phyloP scores from a whole-genome alignment of 2,329 filamentous ascomycete species.

The Xylaria sp. region DNA sequence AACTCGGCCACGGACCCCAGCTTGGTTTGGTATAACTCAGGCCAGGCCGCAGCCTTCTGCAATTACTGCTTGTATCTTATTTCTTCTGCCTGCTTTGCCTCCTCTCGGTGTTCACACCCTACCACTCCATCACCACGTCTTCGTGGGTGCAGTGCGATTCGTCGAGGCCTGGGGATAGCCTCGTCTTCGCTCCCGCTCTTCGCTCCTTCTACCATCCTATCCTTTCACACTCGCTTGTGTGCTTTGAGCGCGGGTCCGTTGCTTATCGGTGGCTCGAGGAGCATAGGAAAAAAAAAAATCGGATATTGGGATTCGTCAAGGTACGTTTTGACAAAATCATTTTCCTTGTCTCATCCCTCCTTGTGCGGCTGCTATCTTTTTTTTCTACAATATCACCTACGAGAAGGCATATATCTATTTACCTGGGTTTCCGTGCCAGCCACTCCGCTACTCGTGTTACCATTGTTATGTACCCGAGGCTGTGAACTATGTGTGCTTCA shows the following conservation, averaged over 20 bases:
- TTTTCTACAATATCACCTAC: constrained; percentile 5
- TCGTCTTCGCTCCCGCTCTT: constrained; percentile 36
- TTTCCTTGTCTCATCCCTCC: not conserved
- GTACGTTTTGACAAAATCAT: constrained; percentile 28
- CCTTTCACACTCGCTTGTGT: constrained; percentile 24
- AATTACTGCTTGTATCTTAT: constrained; percentile 28
- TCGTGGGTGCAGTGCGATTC: constrained; percentile 36
- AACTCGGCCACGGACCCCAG: constrained; percentile 22
- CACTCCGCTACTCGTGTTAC: constrained; percentile 15
- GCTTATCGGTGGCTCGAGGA: constrained; percentile 13
- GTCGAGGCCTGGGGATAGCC: constrained; percentile 34
- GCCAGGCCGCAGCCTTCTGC: constrained; percentile 39
- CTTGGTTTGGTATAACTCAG: constrained; percentile 37
- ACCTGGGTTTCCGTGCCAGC: not conserved
- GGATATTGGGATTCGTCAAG: constrained; percentile 7
- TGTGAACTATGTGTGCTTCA: constrained; percentile 38
- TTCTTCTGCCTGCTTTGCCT: constrained; percentile 28
- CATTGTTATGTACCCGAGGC: constrained; percentile 29
- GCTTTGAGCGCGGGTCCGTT: constrained; percentile 13
- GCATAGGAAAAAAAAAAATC: constrained; percentile 7
- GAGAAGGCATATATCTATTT: no score
- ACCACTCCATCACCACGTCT: constrained; percentile 27
- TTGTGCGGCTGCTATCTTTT: constrained; percentile 7
- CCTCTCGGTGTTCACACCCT: constrained; percentile 29
- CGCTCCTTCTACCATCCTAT: constrained; percentile 17